Base-by-base conservation (phyloP, 2,329 filamentous ascomycete species). In the Pyrenophora teres region DNA sequence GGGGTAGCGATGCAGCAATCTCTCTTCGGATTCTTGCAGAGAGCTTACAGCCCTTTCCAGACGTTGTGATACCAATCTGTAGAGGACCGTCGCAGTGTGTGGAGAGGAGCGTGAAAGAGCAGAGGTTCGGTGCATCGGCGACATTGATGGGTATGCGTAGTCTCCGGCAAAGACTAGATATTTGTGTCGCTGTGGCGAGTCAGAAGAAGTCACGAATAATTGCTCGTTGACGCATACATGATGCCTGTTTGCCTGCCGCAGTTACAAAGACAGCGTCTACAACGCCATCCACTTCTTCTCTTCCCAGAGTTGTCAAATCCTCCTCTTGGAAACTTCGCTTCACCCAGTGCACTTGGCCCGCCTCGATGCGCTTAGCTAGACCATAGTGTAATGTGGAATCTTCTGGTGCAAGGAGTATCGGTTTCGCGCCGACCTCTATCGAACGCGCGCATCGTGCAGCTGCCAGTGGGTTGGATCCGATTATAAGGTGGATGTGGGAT, bases 211-310 rank as follows among this genome's bases (percentile, higher is more conserved):
- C 6, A n/a, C 12, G 8, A 6, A 7, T 4, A 8, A 6, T 21
- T 30, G 19, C 13, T 10, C 32, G 6, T 18, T 4, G 6, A 25
- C 31, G 47, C 64, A 64, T 67, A 86, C 79, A 72, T 61, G 78
- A 69, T 64, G 60, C 76, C 71, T 80, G 74, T 55, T 76, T 80
- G 32, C 77, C 76, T 33, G 79, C 80, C 19, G 78, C 67, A 1
- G 92, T 96, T 32, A 97, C 86, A 73, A 97, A 97, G 33, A 99
- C 94, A 48, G 89, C 89, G 73, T 99, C 94, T 13, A 96, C 93
- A 4, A 95, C 84, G 46, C 77, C 69, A 56, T 84, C 86, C 8
- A 96, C 87, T 51, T 95, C 90, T 35, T 85, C 81, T 44, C 94
- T 83, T n/a, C 94, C 94, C 2, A 96, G 77, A 1, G 80, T 85